Evolutionary conservation across 2,329 filamentous ascomycete genomes (phyloP), one percentile per base, ranked within the genome.

Genomic region (Blastomyces gilchristii): DNA sequence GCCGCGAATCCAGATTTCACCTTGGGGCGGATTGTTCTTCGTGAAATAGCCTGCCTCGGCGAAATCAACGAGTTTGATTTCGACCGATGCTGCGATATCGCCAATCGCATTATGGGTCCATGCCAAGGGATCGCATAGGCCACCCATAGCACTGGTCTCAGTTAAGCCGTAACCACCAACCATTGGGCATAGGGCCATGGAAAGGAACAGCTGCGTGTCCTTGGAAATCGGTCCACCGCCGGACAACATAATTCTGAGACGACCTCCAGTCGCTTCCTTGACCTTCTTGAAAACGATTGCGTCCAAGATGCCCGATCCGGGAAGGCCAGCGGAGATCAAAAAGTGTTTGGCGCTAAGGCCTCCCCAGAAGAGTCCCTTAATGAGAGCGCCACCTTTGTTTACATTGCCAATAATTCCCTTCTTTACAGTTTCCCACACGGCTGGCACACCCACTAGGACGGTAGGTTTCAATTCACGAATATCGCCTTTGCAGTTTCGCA

Each of bases 361-460:
- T 60, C 81, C 84, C 85, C 85, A 87, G 82, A 99, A 99, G 66
- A 97, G 77, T 70, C 87, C 86, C 76, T 82, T 87, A 64, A 87
- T 82, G 52, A 97, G 63, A n/a, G 82, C 76, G 70, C 86, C 87
- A 65, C 88, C 83, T 63, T 83, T 79, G 72, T 89, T 87, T 65
- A 97, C 87, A 76, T 91, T 91, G 70, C 80, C 78, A 67, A 93
- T 80, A 70, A 99, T 89, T 62, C 94, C 94, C 81, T 99, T 99
- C 81, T 91, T 93, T 71, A 99, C 88, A 0, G 90, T 92, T 78
- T 99, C 94, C 92, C 93, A 99, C 41, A 99, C 88, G 64, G 95
- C 92, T 1, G 94, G 94, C 2, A 99, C 94, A 74, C 94, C 94
- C 49, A 97, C 89, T 73, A 99, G 84, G 72, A 97, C 84, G 1